Base-by-base conservation (phyloP, 192 early-diverging fungal species). In the Coemansia sp. region DNA sequence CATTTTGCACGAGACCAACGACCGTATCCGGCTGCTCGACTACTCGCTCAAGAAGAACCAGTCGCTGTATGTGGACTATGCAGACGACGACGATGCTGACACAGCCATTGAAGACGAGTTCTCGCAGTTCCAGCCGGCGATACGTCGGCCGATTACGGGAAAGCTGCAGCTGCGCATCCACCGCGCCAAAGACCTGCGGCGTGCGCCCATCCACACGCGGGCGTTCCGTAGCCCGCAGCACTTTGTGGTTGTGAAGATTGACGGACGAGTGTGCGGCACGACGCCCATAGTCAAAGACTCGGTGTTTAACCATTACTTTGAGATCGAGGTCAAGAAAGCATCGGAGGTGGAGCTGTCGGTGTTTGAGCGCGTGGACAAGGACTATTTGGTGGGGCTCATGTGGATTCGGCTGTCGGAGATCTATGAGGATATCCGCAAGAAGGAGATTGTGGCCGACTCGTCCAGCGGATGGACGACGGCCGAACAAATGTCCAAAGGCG, bases 371-470 rank as follows among this genome's bases (percentile, higher is more conserved):
- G 69, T 78, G 12, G 89, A 90, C 62, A 87, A 86, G 65, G 73
- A 82, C 62, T 85, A 86, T 43, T 84, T 96, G 39, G 82, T 96
- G 67, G 92, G 92, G 6, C 75, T 96, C 60, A 72, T 92, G 65
- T 99, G 97, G 97, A 85, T 98, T 57, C 94, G 94, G 63, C 85
- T 98, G 35, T 90, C 89, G 1, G 97, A 99, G 66, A 87, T 99
- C 54, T 91, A 91, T 47, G 93, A 97, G 66, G 93, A 90, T 39
- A 67, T 94, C 49, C 83, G 91, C 45, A 87, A 87, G 65, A 79
- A 84, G 64, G 88, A 92, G 73, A 82, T 89, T 14, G 41, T 76
- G 29, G 69, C 70, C 37, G 85, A 87, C 49, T 79, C 86, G 49
- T 87, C 83, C 51, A 85, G 79, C 25, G 82, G 79, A 27, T 77